Evolutionary conservation across 169 alveolate species (phyloP).

Genomic region (Ichthyophthirius multifiliis): DNA sequence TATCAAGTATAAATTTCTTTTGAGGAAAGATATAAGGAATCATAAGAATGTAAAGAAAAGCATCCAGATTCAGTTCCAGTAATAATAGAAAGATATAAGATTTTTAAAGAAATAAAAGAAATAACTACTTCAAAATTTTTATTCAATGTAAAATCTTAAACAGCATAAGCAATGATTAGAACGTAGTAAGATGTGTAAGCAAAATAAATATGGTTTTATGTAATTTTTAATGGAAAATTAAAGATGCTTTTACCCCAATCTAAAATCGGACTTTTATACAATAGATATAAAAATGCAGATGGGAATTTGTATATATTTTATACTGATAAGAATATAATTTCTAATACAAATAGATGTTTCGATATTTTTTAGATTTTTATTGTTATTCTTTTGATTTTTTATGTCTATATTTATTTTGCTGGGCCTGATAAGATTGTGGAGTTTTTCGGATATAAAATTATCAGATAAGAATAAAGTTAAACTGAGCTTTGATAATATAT

Average conservation of each 20-base stretch:
- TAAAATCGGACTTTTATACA: not conserved
- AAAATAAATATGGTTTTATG: not conserved
- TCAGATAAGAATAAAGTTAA: no score
- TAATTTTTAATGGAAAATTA: not conserved
- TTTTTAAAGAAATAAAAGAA: not conserved
- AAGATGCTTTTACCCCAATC: not conserved
- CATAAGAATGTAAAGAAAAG: not conserved
- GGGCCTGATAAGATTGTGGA: not conserved
- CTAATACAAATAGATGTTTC: not conserved
- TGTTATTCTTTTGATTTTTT: not conserved
- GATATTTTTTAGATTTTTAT: not conserved
- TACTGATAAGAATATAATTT: not conserved
- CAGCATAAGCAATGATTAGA: constrained; percentile 1
- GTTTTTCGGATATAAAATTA: not conserved
- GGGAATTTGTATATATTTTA: not conserved
- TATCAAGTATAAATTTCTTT: not conserved
- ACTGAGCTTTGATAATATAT: no score
- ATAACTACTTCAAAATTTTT: not conserved
- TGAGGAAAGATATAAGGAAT: not conserved
- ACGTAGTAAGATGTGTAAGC: not conserved
- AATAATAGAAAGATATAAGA: not conserved
- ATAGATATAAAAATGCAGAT: not conserved
- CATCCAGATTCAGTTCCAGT: not conserved
- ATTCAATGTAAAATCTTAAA: not conserved
- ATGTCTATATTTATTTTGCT: not conserved